phyloP scores from a whole-genome alignment of 148 eudicot genomes.

The Silene latifolia region DNA sequence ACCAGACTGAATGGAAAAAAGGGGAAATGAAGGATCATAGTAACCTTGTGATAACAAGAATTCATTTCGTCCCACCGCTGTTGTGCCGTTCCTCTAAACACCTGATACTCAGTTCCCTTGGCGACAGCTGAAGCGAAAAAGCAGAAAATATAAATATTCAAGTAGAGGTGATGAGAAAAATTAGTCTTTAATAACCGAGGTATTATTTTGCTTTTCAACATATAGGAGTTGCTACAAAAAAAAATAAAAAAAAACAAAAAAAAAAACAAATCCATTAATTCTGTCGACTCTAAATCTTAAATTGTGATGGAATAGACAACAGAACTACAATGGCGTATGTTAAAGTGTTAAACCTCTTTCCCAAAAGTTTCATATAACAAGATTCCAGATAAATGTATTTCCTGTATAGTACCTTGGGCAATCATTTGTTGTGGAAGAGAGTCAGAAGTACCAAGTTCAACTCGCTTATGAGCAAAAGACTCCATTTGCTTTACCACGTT shows the following conservation, averaged over 20 bases:
- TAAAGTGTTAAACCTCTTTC: background rate
- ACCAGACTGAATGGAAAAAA: background rate
- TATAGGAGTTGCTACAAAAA: background rate
- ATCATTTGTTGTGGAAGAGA: slow-evolving; percentile 33
- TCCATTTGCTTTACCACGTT: slow-evolving; percentile 75
- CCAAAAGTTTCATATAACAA: background rate
- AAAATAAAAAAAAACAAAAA: background rate
- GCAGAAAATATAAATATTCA: background rate
- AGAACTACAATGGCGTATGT: background rate
- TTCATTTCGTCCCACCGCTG: background rate
- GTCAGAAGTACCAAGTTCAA: slow-evolving; percentile 36
- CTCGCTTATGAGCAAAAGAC: slow-evolving; percentile 62
- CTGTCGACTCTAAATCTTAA: background rate
- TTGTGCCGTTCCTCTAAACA: background rate
- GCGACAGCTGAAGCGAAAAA: background rate
- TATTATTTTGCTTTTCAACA: no score
- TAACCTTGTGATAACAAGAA: background rate
- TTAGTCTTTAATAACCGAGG: no score
- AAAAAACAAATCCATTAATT: background rate
- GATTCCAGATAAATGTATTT: background rate
- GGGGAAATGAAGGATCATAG: background rate
- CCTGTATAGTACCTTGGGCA: slow-evolving; percentile 41
- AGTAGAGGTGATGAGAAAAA: background rate
- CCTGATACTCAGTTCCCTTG: background rate
- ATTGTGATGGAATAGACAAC: background rate